Evolutionary conservation across 2,329 filamentous ascomycete species (phyloP).

Genomic region (Calycina herbarum): DNA sequence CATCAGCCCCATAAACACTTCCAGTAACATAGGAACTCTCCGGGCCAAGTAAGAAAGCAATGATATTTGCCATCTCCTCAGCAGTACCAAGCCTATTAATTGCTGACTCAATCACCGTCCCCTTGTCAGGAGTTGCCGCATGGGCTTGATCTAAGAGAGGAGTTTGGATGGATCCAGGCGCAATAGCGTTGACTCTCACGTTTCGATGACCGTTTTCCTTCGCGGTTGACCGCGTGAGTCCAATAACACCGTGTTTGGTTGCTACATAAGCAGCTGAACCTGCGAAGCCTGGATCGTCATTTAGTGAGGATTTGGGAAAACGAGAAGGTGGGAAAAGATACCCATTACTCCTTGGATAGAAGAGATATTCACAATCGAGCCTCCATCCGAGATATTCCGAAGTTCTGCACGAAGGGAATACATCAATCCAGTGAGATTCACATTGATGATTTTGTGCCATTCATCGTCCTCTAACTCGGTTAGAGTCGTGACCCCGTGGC

Average conservation of each 20-base stretch:
- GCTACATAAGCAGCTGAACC: conserved; percentile 40
- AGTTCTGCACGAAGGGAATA: conserved; percentile 42
- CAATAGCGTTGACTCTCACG: conserved; percentile 43
- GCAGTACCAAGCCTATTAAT: conserved; percentile 46
- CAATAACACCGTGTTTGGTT: conserved; percentile 44
- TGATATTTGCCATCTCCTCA: conserved; percentile 45
- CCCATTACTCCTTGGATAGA: conserved; percentile 53
- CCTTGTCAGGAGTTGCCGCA: conserved; percentile 23
- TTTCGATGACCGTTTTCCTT: conserved; percentile 41
- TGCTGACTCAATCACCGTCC: conserved; percentile 41
- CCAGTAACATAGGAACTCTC: conserved; percentile 35
- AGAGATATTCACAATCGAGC: conserved; percentile 42
- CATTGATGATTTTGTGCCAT: conserved; percentile 41
- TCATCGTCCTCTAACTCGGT: conserved; percentile 40
- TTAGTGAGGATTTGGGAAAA: conserved; percentile 14
- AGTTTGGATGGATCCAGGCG: conserved; percentile 48
- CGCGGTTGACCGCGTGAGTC: conserved; percentile 41
- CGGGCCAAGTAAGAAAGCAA: conserved; percentile 48
- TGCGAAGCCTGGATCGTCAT: conserved; percentile 29
- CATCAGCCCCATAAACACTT: conserved; percentile 32
- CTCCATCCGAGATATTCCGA: conserved; percentile 41
- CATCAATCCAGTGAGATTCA: conserved; percentile 42
- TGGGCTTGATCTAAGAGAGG: conserved; percentile 47
- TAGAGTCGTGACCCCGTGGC: conserved; percentile 35
- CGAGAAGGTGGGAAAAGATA: conserved; percentile 35